phyloP scores from a whole-genome alignment of 768 basidiomycete species.

The Coprinopsis strossmayeri region DNA sequence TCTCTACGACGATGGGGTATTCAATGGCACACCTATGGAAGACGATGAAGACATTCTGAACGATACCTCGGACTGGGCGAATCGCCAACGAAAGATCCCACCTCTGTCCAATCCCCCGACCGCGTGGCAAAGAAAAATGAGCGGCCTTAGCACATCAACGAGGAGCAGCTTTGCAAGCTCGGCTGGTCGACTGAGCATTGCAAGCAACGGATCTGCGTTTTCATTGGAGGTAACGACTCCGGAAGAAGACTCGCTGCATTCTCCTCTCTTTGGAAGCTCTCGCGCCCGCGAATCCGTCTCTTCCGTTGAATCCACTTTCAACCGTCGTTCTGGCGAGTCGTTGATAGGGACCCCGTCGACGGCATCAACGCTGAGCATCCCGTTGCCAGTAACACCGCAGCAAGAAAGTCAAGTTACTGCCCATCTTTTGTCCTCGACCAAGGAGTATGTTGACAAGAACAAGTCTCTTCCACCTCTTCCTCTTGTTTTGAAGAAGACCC shows the following conservation, averaged over 20 bases:
- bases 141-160: conserved; percentile 14
- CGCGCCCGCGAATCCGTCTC: conserved; percentile 12
- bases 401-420: conserved; percentile 15
- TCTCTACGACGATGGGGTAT: conserved; percentile 17
- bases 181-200: conserved; percentile 2
- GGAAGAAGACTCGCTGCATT: conserved; percentile 6
- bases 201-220: conserved; percentile 10
- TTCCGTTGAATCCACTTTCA: conserved; percentile 4
- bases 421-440: conserved; percentile 10
- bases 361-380: conserved; percentile 28
- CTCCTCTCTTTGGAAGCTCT: background rate
- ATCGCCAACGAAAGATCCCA: conserved; percentile 10
- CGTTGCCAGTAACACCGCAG: conserved; percentile 27
- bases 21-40: conserved; percentile 11
- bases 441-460: conserved; percentile 21
- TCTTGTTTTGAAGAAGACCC: conserved; percentile 14
- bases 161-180: conserved; percentile 17
- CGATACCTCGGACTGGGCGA: conserved; percentile 18
- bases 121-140: conserved; percentile 10
- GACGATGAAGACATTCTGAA: conserved; percentile 11
- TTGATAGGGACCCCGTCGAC: conserved; percentile 24
- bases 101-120: conserved; percentile 11
- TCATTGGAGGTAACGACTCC: conserved; percentile 19
- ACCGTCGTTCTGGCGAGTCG: conserved; percentile 14
- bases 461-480: conserved; percentile 31